These are phyloP conservation scores for Dendrobium nobile DNA, from an alignment of 106 monocot genomes.

Conservation along the genomic window DNA sequence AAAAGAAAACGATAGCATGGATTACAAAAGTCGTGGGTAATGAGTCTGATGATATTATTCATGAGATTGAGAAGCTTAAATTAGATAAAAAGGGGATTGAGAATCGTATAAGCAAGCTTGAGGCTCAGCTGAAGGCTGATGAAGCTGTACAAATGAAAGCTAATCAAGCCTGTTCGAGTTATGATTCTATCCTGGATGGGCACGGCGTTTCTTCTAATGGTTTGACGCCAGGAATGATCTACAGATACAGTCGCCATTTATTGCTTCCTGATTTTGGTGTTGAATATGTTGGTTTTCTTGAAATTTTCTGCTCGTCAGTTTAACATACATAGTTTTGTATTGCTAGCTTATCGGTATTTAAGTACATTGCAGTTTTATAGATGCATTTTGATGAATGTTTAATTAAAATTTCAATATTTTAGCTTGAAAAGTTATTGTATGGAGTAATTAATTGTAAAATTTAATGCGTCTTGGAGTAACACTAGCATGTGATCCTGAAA, in stretches of 20 bases:
- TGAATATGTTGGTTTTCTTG: constrained; percentile 30
- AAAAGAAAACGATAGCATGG: neutral
- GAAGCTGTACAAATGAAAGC: neutral
- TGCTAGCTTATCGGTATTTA: neutral
- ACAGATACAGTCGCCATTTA: constrained; percentile 87
- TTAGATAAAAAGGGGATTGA: constrained; percentile 54
- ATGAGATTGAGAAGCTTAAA: constrained; percentile 57
- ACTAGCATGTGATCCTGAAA: neutral
- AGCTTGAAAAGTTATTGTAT: neutral
- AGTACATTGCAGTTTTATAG: neutral
- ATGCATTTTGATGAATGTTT: neutral
- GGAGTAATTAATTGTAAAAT: neutral
- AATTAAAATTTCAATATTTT: neutral
- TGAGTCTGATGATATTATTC: neutral
- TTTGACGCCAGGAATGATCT: constrained; percentile 65
- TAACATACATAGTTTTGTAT: neutral
- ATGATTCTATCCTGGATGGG: neutral
- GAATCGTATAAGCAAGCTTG: constrained; percentile 40
- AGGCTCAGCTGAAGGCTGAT: constrained; percentile 27
- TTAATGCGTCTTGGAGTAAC: neutral
- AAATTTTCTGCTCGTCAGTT: neutral
- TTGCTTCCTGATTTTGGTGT: constrained; percentile 86
- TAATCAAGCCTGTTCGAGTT: neutral
- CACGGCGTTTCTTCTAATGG: constrained; percentile 16
- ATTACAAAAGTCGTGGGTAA: neutral